phyloP scores from a whole-genome alignment of 768 basidiomycete species.

The Pleurotus giganteus region DNA sequence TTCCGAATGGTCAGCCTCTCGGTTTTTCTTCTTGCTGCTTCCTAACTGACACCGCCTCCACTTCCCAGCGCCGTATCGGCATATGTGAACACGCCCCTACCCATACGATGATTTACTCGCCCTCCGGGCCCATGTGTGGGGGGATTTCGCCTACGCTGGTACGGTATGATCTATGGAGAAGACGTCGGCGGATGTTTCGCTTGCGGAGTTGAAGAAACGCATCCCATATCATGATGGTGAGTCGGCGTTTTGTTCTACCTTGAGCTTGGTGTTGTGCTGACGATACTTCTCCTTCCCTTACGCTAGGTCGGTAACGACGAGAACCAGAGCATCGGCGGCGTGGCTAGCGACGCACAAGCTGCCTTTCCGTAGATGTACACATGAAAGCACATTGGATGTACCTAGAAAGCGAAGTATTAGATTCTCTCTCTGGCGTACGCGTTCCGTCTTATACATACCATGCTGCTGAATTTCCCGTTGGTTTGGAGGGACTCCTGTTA shows the following conservation, averaged over 20 bases:
- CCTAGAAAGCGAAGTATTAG: too few species aligned
- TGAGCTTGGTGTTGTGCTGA: slow-evolving; percentile 2
- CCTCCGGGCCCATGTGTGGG: slow-evolving; percentile 94
- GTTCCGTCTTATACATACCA: too few species aligned
- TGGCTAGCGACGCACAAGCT: slow-evolving; percentile 44
- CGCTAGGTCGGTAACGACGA: slow-evolving; percentile 81
- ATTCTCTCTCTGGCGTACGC: too few species aligned
- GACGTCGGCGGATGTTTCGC: slow-evolving; percentile 70
- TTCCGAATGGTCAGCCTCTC: slow-evolving; percentile 53
- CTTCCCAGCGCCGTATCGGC: slow-evolving; percentile 79
- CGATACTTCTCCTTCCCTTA: too few species aligned
- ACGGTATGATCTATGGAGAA: slow-evolving; percentile 79
- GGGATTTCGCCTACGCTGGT: slow-evolving; percentile 89
- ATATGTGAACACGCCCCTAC: slow-evolving; percentile 72
- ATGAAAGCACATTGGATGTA: too few species aligned
- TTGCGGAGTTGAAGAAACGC: slow-evolving; percentile 80
- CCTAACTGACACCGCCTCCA: not conserved
- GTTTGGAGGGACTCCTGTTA: too few species aligned
- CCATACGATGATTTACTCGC: slow-evolving; percentile 86
- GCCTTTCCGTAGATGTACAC: slow-evolving; percentile 36
- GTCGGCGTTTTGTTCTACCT: slow-evolving; percentile 29
- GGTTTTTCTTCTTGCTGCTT: not conserved
- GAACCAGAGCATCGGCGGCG: slow-evolving; percentile 52
- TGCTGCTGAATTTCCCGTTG: too few species aligned
- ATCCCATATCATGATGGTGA: slow-evolving; percentile 90